These are phyloP conservation scores for Penicillium lividum DNA, from an alignment of 495 filamentous ascomycete genomes.

Conservation along the genomic window DNA sequence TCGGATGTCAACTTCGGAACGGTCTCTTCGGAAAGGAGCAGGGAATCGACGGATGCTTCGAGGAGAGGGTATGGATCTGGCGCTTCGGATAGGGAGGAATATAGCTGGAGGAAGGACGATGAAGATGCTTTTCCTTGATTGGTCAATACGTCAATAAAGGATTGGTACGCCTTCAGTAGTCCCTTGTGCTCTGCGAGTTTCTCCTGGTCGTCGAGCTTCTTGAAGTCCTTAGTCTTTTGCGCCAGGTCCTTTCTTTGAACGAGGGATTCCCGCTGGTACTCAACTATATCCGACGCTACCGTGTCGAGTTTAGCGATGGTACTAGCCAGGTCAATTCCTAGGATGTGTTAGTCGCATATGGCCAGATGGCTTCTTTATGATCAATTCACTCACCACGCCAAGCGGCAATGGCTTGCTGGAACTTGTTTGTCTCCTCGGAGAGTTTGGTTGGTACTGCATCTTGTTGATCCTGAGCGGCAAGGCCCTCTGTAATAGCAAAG, in stretches of 20 bases:
- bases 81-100: slow-evolving; percentile 90
- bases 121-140: slow-evolving; percentile 92
- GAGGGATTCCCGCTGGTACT: slow-evolving; percentile 86
- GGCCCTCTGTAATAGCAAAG: slow-evolving; percentile 46
- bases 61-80: slow-evolving; percentile 96
- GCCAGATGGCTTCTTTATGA: not conserved
- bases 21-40: slow-evolving; percentile 86
- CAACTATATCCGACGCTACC: slow-evolving; percentile 88
- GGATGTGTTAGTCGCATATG: not conserved
- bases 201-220: slow-evolving; percentile 87
- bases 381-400: slow-evolving; percentile 75
- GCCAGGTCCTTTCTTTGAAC: slow-evolving; percentile 95
- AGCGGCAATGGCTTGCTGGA: slow-evolving; percentile 90
- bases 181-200: slow-evolving; percentile 88
- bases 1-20: slow-evolving; percentile 84
- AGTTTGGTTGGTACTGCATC: slow-evolving; percentile 32
- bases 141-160: slow-evolving; percentile 93
- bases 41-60: slow-evolving; percentile 92
- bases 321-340: slow-evolving; percentile 84
- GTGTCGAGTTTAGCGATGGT: slow-evolving; percentile 87
- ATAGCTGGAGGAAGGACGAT: slow-evolving; percentile 86
- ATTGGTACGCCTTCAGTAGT: slow-evolving; percentile 93
- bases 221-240: slow-evolving; percentile 97
- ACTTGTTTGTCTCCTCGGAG: slow-evolving; percentile 76
- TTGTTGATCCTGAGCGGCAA: slow-evolving; percentile 39